phyloP scores from a whole-genome alignment of 2,329 filamentous ascomycete species.

The Eutypa lata region DNA sequence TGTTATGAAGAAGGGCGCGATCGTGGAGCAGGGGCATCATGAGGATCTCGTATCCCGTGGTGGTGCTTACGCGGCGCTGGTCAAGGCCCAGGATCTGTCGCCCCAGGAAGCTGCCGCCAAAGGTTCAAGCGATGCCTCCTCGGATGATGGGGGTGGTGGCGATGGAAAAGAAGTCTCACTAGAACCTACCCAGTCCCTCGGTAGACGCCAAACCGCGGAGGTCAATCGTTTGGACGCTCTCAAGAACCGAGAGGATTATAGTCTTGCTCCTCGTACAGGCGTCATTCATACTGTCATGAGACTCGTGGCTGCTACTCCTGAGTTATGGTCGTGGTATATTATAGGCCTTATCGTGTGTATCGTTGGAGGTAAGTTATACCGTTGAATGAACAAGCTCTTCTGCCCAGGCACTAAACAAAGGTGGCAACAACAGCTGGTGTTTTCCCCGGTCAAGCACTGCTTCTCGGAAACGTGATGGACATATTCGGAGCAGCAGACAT shows the following conservation, averaged over 20 bases:
- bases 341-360: not conserved
- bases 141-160: not conserved
- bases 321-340: not conserved
- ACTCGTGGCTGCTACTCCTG: not conserved
- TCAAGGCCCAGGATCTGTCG: slow-evolving; percentile 1
- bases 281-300: not conserved
- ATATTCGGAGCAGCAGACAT: slow-evolving; percentile 33
- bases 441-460: slow-evolving; percentile 44
- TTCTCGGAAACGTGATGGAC: slow-evolving; percentile 33
- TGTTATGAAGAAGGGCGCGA: not conserved
- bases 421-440: slow-evolving; percentile 40
- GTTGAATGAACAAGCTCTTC: too few relatives aligned
- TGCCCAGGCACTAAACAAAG: too few relatives aligned
- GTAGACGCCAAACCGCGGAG: not conserved
- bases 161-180: not conserved
- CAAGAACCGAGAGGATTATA: not conserved
- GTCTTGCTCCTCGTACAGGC: not conserved
- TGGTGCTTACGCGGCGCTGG: not conserved
- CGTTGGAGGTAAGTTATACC: not conserved
- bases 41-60: slow-evolving; percentile 2
- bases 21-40: not conserved
- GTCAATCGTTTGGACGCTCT: not conserved
- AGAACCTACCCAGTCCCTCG: not conserved
- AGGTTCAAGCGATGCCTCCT: not conserved
- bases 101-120: not conserved